These are phyloP conservation scores for Rubia balearica DNA, from an alignment of 305 asterid species.

Conservation along the genomic window DNA sequence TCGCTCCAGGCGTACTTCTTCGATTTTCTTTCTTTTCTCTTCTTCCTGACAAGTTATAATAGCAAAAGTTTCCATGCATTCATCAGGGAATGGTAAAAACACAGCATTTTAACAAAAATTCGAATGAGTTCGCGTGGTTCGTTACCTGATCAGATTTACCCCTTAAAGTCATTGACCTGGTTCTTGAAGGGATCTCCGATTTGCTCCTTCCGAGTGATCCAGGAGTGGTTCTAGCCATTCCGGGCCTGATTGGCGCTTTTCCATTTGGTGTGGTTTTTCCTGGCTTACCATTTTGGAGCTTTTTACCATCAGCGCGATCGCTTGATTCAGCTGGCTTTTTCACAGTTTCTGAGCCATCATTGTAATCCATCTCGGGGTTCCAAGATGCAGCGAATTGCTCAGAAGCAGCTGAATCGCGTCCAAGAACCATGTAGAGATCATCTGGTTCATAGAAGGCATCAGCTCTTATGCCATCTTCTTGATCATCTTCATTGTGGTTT, in stretches of 20 bases:
- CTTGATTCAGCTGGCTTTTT: constrained; percentile 20
- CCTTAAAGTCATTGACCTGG: constrained; percentile 26
- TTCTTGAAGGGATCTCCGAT: constrained; percentile 42
- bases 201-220: constrained; percentile 47
- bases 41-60: constrained; percentile 34
- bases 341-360: constrained; percentile 33
- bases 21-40: constrained; percentile 59
- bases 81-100: background rate
- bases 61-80: too few relatives aligned
- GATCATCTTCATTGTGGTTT: constrained; percentile 20
- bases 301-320: constrained; percentile 25
- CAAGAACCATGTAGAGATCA: constrained; percentile 62
- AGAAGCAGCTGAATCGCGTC: constrained; percentile 34
- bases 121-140: background rate
- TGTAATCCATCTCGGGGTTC: constrained; percentile 45
- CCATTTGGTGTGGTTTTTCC: constrained; percentile 23
- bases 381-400: constrained; percentile 38
- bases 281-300: constrained; percentile 25
- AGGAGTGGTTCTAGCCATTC: constrained; percentile 33
- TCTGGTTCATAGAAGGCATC: constrained; percentile 49
- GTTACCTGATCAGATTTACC: constrained; percentile 54
- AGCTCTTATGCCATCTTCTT: constrained; percentile 23
- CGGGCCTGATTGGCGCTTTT: constrained; percentile 32
- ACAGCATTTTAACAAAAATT: too few relatives aligned
- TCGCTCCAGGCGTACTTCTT: constrained; percentile 48